Evolutionary conservation across 2,329 filamentous ascomycete species (phyloP).

Genomic region (Colletotrichum neosansevieriae): DNA sequence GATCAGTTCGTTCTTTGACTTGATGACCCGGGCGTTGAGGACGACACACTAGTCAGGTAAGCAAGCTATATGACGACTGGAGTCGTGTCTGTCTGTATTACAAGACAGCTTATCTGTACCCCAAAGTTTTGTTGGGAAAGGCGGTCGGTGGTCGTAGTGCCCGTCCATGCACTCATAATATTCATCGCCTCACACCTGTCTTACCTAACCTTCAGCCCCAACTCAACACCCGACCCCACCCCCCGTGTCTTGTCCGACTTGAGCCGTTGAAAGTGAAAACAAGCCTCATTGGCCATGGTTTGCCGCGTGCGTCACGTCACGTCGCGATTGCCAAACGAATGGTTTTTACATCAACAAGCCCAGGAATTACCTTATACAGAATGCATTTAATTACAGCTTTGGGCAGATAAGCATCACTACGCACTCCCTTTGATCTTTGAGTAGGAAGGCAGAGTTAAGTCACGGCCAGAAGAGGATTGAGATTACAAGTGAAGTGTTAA

Average conservation of each 20-base stretch:
- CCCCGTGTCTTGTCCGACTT: too few species aligned
- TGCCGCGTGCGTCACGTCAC: conserved; percentile 13
- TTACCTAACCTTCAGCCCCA: conserved; percentile 12
- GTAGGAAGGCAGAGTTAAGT: too few species aligned
- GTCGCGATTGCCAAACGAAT: background rate
- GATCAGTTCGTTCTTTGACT: too few species aligned
- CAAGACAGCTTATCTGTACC: background rate
- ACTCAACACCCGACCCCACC: conserved; percentile 13
- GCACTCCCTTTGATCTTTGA: too few species aligned
- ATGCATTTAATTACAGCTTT: conserved; percentile 29
- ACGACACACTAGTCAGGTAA: too few species aligned
- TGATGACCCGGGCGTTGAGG: too few species aligned
- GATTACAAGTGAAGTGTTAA: too few species aligned
- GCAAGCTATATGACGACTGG: background rate
- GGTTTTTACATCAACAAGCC: background rate
- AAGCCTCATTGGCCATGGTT: conserved; percentile 6
- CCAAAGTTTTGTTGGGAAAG: conserved; percentile 14
- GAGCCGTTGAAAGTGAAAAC: background rate
- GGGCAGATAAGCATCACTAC: too few species aligned
- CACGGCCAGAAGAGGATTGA: too few species aligned
- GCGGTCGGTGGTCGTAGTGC: background rate
- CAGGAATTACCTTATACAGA: too few species aligned
- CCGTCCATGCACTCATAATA: background rate
- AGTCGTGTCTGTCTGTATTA: background rate
- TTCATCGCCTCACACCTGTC: too few species aligned